Evolutionary conservation across 805 yeast species (phyloP).

Genomic region (Yarrowia keelungensis): DNA sequence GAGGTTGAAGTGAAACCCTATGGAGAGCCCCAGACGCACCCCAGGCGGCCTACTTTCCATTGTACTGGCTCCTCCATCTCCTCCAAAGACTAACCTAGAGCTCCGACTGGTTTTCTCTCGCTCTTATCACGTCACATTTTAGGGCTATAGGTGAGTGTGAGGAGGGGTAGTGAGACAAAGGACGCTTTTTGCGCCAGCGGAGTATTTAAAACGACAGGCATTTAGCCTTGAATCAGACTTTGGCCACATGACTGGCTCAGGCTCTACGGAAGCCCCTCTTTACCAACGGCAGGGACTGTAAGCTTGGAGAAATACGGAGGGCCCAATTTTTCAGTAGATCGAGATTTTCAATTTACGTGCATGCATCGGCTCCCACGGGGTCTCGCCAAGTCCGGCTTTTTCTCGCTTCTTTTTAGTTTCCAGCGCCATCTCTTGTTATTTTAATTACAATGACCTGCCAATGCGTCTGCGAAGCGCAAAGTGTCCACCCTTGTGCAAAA

Average conservation of each 20-base stretch:
- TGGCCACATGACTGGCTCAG: slow-evolving; percentile 3
- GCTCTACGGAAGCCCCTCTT: background rate
- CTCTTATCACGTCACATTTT: background rate
- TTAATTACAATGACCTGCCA: slow-evolving; percentile 7
- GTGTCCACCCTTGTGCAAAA: slow-evolving; percentile 12
- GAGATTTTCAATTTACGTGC: background rate
- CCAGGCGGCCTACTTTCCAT: slow-evolving; percentile 15
- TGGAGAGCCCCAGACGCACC: slow-evolving; percentile 7
- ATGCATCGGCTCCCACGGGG: slow-evolving; percentile 13
- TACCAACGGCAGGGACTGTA: slow-evolving; percentile 3
- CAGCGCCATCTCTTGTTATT: background rate
- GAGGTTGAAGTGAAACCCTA: slow-evolving; percentile 4
- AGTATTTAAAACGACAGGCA: no score
- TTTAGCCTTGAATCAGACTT: background rate
- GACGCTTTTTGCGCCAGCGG: background rate
- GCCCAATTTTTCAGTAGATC: no score
- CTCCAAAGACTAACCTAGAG: slow-evolving; percentile 26
- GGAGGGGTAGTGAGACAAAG: slow-evolving; percentile 28
- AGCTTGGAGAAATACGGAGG: slow-evolving; percentile 9
- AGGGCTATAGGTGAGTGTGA: no score
- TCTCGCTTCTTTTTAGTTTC: background rate
- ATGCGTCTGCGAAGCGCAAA: slow-evolving; percentile 4
- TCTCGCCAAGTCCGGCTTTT: background rate
- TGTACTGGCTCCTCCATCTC: slow-evolving; percentile 12
- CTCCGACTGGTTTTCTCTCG: background rate